A percentile compares a stretch with the other conserved stretches of the same genome.
Conservation (phyloP, 2,329 filamentous ascomycete species). For the Curvularia lunata region DNA sequence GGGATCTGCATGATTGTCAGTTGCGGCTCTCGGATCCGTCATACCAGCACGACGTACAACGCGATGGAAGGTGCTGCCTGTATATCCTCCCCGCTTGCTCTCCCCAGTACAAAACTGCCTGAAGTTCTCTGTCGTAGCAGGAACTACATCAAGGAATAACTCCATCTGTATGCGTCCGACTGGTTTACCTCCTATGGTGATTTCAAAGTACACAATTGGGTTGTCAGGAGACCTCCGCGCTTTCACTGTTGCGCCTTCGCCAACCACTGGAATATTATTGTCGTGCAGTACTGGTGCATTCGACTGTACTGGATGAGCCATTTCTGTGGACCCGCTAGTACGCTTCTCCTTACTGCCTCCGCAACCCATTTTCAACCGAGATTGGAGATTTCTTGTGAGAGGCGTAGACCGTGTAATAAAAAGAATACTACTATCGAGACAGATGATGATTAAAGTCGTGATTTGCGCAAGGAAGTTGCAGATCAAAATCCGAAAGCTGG, state of each 20-base stretch:
- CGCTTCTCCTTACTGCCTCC: conserved; percentile 18
- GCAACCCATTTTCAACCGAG: conserved; percentile 18
- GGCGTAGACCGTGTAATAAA: too few relatives aligned
- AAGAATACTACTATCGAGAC: not conserved
- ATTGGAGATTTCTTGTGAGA: not conserved
- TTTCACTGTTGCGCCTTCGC: conserved; percentile 10
- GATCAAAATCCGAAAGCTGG: not conserved
- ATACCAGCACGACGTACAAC: conserved; percentile 60
- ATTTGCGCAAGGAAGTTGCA: not conserved
- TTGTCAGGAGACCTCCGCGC: conserved; percentile 18
- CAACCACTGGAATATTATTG: not conserved
- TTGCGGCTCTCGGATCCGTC: too few relatives aligned
- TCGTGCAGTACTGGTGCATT: not conserved
- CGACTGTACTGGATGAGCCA: conserved; percentile 14
- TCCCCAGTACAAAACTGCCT: conserved; percentile 76
- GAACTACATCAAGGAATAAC: conserved; percentile 80
- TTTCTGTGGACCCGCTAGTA: conserved; percentile 13
- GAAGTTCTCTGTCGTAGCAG: conserved; percentile 85
- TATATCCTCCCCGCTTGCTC: conserved; percentile 78
- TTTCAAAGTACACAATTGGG: conserved; percentile 27
- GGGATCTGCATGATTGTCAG: conserved; percentile 63
- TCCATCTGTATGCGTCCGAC: conserved; percentile 80
- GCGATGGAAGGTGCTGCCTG: conserved; percentile 82
- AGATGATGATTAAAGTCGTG: not conserved
- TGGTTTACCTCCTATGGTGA: conserved; percentile 52